Evolutionary conservation across 305 asterid genomes (phyloP).

Genomic region (Rubia occidens): DNA sequence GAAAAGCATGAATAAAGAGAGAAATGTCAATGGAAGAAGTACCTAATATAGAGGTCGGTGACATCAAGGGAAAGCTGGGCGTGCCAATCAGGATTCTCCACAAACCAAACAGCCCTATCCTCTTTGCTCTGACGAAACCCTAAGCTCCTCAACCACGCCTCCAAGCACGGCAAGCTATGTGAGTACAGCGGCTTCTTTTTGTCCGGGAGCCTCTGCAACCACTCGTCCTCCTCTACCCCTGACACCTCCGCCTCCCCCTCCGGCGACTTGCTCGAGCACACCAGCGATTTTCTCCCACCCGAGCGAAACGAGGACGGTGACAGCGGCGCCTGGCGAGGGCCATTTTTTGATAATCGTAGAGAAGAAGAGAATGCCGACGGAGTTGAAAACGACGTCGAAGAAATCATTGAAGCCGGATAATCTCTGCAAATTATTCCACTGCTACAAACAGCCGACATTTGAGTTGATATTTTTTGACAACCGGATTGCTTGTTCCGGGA

Average conservation of each 20-base stretch:
- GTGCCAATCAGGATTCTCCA: slow-evolving; percentile 75
- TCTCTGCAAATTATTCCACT: background rate
- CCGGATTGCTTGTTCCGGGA: background rate
- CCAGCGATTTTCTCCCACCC: slow-evolving; percentile 22
- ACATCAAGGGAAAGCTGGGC: slow-evolving; percentile 78
- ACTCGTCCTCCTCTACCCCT: slow-evolving; percentile 51
- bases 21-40: background rate
- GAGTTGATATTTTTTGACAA: no score
- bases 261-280: slow-evolving; percentile 33
- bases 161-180: slow-evolving; percentile 89
- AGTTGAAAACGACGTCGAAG: slow-evolving; percentile 25
- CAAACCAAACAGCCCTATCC: slow-evolving; percentile 81
- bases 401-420: slow-evolving; percentile 14
- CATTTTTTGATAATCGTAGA: slow-evolving; percentile 25
- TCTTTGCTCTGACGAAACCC: slow-evolving; percentile 79
- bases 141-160: slow-evolving; percentile 75
- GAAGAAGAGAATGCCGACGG: slow-evolving; percentile 23
- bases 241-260: slow-evolving; percentile 50
- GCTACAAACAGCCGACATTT: slow-evolving; percentile 9
- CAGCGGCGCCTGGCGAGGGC: slow-evolving; percentile 11
- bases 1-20: background rate
- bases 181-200: slow-evolving; percentile 74
- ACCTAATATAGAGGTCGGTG: slow-evolving; percentile 84
- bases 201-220: slow-evolving; percentile 80
- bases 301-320: slow-evolving; percentile 15